A percentile compares a stretch with the other conserved stretches of the same genome.
Conservation (phyloP, 75 land plant genomes). For the Sequoia sempervirens region DNA sequence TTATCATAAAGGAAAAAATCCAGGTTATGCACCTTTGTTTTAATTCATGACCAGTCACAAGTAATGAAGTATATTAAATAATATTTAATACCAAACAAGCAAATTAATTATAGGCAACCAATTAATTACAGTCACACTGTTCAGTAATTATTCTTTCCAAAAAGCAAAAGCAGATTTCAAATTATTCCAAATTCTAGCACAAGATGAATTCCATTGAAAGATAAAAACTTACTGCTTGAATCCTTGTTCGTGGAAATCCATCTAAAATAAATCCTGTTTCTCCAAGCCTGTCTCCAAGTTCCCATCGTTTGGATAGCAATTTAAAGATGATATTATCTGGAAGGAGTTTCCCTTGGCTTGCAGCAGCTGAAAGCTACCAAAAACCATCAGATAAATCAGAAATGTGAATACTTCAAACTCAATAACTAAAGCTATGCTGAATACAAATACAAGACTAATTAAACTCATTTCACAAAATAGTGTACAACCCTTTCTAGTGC, state of each 20-base stretch:
- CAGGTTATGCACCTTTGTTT: background rate
- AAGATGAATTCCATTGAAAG: background rate
- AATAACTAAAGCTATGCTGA: background rate
- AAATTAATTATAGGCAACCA: background rate
- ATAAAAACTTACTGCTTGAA: constrained; percentile 67
- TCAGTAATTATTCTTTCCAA: background rate
- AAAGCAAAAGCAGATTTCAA: background rate
- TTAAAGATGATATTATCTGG: constrained; percentile 69
- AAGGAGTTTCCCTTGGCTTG: constrained; percentile 69
- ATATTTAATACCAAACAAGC: background rate
- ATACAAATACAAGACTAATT: background rate
- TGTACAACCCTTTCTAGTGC: background rate
- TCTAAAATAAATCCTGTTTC: constrained; percentile 87
- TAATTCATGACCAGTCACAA: background rate
- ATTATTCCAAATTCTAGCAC: background rate
- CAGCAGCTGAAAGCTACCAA: constrained; percentile 47
- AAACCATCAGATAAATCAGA: background rate
- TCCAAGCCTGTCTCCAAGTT: constrained; percentile 53
- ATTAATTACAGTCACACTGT: background rate
- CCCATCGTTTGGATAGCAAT: constrained; percentile 68
- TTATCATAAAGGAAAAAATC: background rate
- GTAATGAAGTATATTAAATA: background rate
- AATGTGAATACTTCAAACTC: background rate
- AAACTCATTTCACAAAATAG: background rate
- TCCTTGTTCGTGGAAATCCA: constrained; percentile 76